These are phyloP conservation scores for Inonotus obliquus DNA, from an alignment of 1,284 basidiomycete species.

Conservation along the genomic window DNA sequence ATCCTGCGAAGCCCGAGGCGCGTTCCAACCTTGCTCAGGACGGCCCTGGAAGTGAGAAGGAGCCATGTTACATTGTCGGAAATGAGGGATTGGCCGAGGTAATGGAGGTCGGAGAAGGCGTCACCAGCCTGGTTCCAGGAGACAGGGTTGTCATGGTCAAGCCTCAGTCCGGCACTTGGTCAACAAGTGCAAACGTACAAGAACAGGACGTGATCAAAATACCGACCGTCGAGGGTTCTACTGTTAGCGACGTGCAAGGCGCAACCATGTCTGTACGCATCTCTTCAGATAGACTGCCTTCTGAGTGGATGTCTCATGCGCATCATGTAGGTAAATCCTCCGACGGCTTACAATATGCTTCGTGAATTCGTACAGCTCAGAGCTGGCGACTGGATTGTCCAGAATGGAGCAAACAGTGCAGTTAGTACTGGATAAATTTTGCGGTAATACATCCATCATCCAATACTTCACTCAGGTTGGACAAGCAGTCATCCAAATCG, in stretches of 20 bases:
- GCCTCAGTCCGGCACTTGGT: constrained; percentile 75
- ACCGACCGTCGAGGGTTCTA: constrained; percentile 34
- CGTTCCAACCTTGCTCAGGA: constrained; percentile 33
- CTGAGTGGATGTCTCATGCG: neutral
- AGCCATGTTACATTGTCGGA: constrained; percentile 59
- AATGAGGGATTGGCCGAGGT: constrained; percentile 79
- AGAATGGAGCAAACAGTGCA: constrained; percentile 84
- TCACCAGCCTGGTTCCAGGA: constrained; percentile 44
- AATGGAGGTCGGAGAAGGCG: constrained; percentile 50
- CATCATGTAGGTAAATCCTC: constrained; percentile 65
- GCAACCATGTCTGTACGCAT: constrained; percentile 64
- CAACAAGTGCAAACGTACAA: constrained; percentile 52
- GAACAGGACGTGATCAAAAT: constrained; percentile 58
- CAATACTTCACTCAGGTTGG: constrained; percentile 46
- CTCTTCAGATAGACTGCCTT: neutral
- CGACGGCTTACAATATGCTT: constrained; percentile 81
- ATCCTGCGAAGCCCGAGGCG: constrained; percentile 59
- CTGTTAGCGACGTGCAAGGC: constrained; percentile 55
- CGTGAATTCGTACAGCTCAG: constrained; percentile 59
- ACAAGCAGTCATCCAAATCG: constrained; percentile 78
- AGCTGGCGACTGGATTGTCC: constrained; percentile 71
- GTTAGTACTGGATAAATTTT: constrained; percentile 38
- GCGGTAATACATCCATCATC: constrained; percentile 9
- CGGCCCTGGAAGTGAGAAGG: constrained; percentile 28
- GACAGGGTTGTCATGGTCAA: constrained; percentile 76